Evolutionary conservation across 257 asterid genomes (phyloP), one percentile per base, ranked within the genome.

Genomic region (Euphrasia confusa): DNA sequence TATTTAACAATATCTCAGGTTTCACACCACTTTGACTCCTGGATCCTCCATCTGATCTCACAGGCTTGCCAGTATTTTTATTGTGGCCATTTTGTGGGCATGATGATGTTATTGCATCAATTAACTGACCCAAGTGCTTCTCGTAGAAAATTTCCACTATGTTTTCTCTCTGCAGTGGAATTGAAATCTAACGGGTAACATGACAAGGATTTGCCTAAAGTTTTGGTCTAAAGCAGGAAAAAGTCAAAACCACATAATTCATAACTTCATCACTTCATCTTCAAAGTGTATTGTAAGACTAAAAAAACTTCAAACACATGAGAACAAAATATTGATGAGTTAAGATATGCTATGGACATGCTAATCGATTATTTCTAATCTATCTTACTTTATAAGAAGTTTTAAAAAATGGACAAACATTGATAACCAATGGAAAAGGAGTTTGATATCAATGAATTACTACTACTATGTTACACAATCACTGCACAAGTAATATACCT

Each of bases 121-220:
- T 73, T 75, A 93, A 69, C 65, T 85, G 94, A 66, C 68, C 78
- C 78, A 89, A 68, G 81, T 93, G 95, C 79, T 83, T 89, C 81
- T 93, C 97, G 33, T 85, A 87, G 90, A 93, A 93, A 64, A 85
- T 71, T 63, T 89, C 97, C 78, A 89, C 82, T 21, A 85, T 73
- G 52, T 74, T 75, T 68, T 90, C 99, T 65, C 76, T 87, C 99
- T 93, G 96, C 83, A 83, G 69, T 57, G 79, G 72, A 78, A 72
- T 61, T n/a, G 61, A 53, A 58, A 58, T 24, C 11, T 2, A 73
- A 60, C 57, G 65, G 33, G 72, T 54, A 37, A 64, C 65, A 65
- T 64, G 58, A 13, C 40, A 49, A 7, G 45, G 54, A 53, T 33
- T 37, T 56, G 39, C 47, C 56, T 17, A 44, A 35, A 39, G 26